Percentiles rank a stretch among this genome's conserved stretches.
phyloP scores from a whole-genome alignment of 805 yeast genomes.

The Myxozyma monticola region DNA sequence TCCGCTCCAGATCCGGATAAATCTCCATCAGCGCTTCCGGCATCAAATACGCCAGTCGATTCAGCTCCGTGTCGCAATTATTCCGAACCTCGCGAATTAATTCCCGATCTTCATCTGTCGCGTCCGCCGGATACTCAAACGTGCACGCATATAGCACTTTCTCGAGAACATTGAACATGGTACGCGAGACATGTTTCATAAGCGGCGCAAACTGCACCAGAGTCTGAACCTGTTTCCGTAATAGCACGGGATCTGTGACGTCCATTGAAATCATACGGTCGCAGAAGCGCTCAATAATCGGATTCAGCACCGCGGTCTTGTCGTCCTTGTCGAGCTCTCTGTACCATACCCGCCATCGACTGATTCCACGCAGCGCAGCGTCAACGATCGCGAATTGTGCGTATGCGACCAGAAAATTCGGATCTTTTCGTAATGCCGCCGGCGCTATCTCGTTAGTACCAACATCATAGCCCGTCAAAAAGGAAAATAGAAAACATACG shows the following conservation, averaged over 20 bases:
- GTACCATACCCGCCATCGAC: conserved; percentile 96
- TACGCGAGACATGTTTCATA: conserved; percentile 66
- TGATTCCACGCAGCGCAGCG: conserved; percentile 85
- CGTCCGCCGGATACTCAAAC: conserved; percentile 66
- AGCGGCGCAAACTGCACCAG: conserved; percentile 92
- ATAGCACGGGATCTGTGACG: conserved; percentile 73
- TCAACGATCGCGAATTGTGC: conserved; percentile 86
- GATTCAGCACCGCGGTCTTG: conserved; percentile 56
- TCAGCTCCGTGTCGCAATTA: conserved; percentile 91
- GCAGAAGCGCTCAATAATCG: conserved; percentile 63
- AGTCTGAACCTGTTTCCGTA: conserved; percentile 85
- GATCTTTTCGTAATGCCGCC: conserved; percentile 46
- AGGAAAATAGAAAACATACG: conserved; percentile 2
- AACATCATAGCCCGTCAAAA: not conserved
- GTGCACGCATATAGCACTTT: conserved; percentile 84
- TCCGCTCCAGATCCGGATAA: conserved; percentile 77
- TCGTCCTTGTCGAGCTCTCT: conserved; percentile 55
- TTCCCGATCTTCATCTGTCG: conserved; percentile 63
- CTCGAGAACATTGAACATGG: conserved; percentile 83
- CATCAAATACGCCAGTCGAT: conserved; percentile 90
- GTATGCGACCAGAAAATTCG: conserved; percentile 66
- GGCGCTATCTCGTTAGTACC: conserved; percentile 8
- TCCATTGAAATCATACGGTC: conserved; percentile 63
- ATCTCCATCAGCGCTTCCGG: conserved; percentile 85
- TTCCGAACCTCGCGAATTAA: conserved; percentile 83